Evolutionary conservation across 345 rosid genomes (phyloP).

Genomic region (Pugionium cornutum): DNA sequence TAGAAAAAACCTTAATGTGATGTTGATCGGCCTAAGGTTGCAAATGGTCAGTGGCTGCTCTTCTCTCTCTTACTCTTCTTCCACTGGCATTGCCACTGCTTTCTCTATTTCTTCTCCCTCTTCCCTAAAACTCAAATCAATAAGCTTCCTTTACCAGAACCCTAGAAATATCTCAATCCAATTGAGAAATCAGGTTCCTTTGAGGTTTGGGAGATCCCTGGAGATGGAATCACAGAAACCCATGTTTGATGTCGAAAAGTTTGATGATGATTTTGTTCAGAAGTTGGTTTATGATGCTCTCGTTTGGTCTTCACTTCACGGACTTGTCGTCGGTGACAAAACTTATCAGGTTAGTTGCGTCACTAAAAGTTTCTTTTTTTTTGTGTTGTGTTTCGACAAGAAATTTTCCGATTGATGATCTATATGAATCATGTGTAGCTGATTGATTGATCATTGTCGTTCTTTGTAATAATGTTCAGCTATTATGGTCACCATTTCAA

Average conservation of each 20-base stretch:
- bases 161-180: constrained; percentile 35
- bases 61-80: constrained; percentile 32
- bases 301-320: constrained; percentile 95
- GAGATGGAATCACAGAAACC: constrained; percentile 52
- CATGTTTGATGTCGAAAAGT: constrained; percentile 48
- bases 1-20: constrained; percentile 4
- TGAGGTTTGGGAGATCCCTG: constrained; percentile 45
- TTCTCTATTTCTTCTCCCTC: constrained; percentile 28
- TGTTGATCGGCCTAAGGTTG: neutral
- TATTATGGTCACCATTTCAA: neutral
- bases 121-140: constrained; percentile 33
- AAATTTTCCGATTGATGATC: neutral
- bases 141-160: constrained; percentile 30
- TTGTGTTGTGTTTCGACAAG: neutral
- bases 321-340: constrained; percentile 89
- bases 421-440: neutral
- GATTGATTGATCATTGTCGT: neutral
- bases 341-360: constrained; percentile 62
- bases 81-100: constrained; percentile 21
- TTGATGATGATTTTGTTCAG: constrained; percentile 62
- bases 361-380: constrained; percentile 17
- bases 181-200: constrained; percentile 31
- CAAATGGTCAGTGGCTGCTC: constrained; percentile 61
- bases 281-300: constrained; percentile 84
- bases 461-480: neutral